A percentile compares a stretch with the other conserved stretches of the same genome.
These are phyloP conservation scores for Strigomonas culicis DNA, from an alignment of 208 protist species.

Conservation along the genomic window DNA sequence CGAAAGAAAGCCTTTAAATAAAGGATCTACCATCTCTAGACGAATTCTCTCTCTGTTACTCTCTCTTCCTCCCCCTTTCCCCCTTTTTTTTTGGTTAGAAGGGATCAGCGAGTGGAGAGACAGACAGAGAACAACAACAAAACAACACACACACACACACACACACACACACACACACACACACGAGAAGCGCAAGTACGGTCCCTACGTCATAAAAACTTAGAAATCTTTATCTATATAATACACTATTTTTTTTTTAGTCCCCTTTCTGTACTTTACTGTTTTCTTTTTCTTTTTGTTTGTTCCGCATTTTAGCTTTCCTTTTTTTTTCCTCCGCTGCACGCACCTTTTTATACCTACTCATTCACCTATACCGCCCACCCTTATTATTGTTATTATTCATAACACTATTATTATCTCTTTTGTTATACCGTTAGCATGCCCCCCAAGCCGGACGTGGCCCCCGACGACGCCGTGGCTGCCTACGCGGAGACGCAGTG, in stretches of 20 bases:
- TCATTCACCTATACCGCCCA: too few relatives aligned
- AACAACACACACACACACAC: neutral
- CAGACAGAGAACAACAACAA: neutral
- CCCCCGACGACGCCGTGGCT: neutral
- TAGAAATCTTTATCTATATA: slow-evolving; percentile 16
- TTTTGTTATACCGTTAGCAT: neutral
- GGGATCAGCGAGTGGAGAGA: neutral
- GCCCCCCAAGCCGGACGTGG: neutral
- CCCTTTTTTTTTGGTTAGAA: slow-evolving; percentile 5
- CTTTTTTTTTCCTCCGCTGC: neutral
- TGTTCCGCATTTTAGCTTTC: neutral
- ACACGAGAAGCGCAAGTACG: neutral
- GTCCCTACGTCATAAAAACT: neutral
- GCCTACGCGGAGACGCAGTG: neutral
- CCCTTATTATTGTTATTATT: too few relatives aligned
- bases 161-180: neutral
- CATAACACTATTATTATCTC: too few relatives aligned
- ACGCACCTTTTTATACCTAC: too few relatives aligned
- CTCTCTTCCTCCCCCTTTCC: slow-evolving; percentile 10
- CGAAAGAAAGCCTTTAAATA: neutral
- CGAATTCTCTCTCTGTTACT: slow-evolving; percentile 7
- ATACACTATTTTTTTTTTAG: slow-evolving; percentile 6
- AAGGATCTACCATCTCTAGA: neutral
- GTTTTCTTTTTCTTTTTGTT: neutral
- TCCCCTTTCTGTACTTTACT: neutral